phyloP scores from a whole-genome alignment of 2,329 filamentous ascomycete genomes.

The Penicillium crustosum region DNA sequence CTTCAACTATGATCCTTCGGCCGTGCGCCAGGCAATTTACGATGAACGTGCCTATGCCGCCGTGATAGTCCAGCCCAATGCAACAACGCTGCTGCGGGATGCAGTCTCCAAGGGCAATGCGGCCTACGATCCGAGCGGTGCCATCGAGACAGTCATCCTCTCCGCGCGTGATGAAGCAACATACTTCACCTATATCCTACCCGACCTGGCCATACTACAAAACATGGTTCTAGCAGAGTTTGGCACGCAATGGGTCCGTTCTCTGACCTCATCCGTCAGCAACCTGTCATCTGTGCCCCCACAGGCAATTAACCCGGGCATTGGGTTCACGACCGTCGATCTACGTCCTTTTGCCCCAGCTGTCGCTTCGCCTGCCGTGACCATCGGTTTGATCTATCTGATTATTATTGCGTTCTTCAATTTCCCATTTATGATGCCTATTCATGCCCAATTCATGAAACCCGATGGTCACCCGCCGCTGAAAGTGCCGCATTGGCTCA shows the following conservation, averaged over 20 bases:
- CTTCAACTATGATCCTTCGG: constrained; percentile 57
- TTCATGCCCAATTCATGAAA: constrained; percentile 60
- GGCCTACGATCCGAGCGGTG: constrained; percentile 60
- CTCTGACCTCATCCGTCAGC: constrained; percentile 34
- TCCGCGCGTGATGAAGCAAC: constrained; percentile 59
- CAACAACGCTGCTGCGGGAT: constrained; percentile 57
- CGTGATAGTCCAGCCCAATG: constrained; percentile 63
- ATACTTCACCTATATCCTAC: constrained; percentile 54
- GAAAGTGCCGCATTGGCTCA: constrained; percentile 57
- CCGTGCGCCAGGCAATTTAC: constrained; percentile 60
- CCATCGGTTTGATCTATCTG: constrained; percentile 64
- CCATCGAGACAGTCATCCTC: constrained; percentile 57
- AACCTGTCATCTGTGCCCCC: constrained; percentile 49
- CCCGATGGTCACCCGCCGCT: constrained; percentile 54
- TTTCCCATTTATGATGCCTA: constrained; percentile 64
- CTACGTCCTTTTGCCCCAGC: constrained; percentile 60
- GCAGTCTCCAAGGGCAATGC: constrained; percentile 57
- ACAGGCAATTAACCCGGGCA: constrained; percentile 56
- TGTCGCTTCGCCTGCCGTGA: constrained; percentile 57
- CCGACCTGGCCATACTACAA: constrained; percentile 51
- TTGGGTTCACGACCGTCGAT: constrained; percentile 58
- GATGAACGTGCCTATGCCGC: constrained; percentile 61
- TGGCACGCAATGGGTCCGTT: constrained; percentile 43
- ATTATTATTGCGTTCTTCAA: constrained; percentile 69
- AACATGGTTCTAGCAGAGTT: constrained; percentile 50